Base-by-base conservation (phyloP, 2,329 filamentous ascomycete genomes). In the Polytolypa hystricis region DNA sequence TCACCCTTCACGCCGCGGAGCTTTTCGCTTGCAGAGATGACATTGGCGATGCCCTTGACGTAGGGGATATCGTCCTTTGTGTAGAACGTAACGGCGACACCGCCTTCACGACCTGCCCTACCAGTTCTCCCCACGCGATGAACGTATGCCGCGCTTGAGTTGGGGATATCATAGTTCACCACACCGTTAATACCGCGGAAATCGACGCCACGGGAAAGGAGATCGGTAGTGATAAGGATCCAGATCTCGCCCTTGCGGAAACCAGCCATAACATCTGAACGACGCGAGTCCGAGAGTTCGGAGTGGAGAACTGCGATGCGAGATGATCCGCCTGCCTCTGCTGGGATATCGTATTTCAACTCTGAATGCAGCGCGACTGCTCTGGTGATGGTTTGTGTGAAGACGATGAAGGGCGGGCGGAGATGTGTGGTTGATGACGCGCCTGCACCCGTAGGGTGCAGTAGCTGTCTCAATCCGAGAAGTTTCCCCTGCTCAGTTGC, bases 151-250 rank as follows among this genome's bases (percentile, higher is more conserved):
- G 87, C 89, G 4, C 82, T 81, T 0, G 83, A 87, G n/a, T 80
- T 84, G 0, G 91, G 91, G 6, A 95, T 85, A 57, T 98, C 91
- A 62, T 95, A 98, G 62, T 96, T 98, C 35, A 98, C 83, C 0
- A 98, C 87, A 30, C 87, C 86, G 52, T 95, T 95, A 44, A 98
- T 79, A 33, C 91, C 91, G 6, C 83, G 78, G 64, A 98, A 95
- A 60, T 98, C 91, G 27, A 98, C 79, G 14, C 91, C 91, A 21
- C 91, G 82, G 11, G 87, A 82, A 8, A 98, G 70, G 5, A 98
- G 74, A 54, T 98, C 91, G 0, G 91, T 98, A 0, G 91, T 96
- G 56, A 98, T 91, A 23, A 98, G 71, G 5, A 96, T 78, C 91
- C 91, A 98, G 43, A 96, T 80, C 55, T 96, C 86, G 45, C 87